Conservation (phyloP, 495 filamentous ascomycete genomes). For the Hyaloscypha bicolor region DNA sequence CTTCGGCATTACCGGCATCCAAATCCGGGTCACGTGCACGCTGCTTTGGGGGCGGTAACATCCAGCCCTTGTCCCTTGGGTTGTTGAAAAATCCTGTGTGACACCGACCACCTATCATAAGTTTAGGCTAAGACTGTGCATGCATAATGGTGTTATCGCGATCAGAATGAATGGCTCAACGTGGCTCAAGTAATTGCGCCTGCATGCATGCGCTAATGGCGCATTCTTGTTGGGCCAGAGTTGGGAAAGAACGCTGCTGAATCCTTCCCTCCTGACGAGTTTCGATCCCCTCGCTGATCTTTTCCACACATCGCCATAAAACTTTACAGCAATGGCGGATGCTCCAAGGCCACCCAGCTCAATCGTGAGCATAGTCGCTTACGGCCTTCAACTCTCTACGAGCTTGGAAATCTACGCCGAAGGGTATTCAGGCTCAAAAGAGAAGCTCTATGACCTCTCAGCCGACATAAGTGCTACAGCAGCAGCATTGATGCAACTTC, state of each 20-base stretch:
- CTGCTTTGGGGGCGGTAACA: not conserved
- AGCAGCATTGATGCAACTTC: conserved; percentile 28
- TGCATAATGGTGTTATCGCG: no score
- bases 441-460: conserved; percentile 21
- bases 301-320: not conserved
- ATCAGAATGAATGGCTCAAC: no score
- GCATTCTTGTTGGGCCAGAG: not conserved
- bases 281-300: not conserved
- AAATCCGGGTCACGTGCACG: no score
- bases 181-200: no score
- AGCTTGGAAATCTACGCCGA: conserved; percentile 28
- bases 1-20: no score
- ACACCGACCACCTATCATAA: not conserved
- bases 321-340: conserved; percentile 19
- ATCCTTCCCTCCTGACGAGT: not conserved
- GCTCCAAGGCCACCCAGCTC: conserved; percentile 20
- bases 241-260: not conserved
- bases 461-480: conserved; percentile 29
- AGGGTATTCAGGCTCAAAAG: conserved; percentile 11
- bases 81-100: not conserved
- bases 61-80: not conserved
- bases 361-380: conserved; percentile 25
- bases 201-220: not conserved
- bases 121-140: not conserved
- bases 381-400: conserved; percentile 30